Percentiles rank a stretch among this genome's conserved stretches.
These are phyloP conservation scores for Sesbania bispinosa DNA, from an alignment of 306 rosid genomes.

Conservation along the genomic window DNA sequence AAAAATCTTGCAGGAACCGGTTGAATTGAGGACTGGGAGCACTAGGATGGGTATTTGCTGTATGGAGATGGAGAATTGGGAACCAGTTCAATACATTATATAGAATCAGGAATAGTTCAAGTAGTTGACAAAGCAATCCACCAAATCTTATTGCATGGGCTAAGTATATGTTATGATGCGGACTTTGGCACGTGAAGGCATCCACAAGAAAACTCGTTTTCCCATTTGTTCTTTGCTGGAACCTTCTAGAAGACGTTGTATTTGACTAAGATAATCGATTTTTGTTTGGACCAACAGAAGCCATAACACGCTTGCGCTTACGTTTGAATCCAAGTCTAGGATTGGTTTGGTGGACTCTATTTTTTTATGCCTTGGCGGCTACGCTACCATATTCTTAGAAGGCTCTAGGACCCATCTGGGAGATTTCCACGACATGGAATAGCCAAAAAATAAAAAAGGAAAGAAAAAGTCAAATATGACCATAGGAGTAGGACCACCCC, in stretches of 20 bases:
- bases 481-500: constrained; percentile 15
- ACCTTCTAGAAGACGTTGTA: constrained; percentile 19
- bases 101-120: background rate
- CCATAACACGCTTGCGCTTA: constrained; percentile 22
- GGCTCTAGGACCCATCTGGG: background rate
- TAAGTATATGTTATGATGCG: background rate
- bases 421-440: constrained; percentile 3
- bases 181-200: background rate
- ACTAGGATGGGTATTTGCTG: background rate
- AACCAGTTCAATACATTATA: background rate
- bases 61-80: background rate
- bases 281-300: constrained; percentile 13
- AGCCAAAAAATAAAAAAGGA: background rate
- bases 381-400: background rate
- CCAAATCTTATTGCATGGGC: background rate
- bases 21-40: background rate
- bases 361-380: constrained; percentile 10
- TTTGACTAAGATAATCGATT: background rate
- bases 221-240: background rate
- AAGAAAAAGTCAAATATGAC: background rate
- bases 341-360: background rate
- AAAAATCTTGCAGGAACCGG: background rate
- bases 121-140: background rate
- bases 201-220: constrained; percentile 19
- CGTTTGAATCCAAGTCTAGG: background rate